Base-by-base conservation (phyloP, 306 rosid species). In the Vigna unguiculata region DNA sequence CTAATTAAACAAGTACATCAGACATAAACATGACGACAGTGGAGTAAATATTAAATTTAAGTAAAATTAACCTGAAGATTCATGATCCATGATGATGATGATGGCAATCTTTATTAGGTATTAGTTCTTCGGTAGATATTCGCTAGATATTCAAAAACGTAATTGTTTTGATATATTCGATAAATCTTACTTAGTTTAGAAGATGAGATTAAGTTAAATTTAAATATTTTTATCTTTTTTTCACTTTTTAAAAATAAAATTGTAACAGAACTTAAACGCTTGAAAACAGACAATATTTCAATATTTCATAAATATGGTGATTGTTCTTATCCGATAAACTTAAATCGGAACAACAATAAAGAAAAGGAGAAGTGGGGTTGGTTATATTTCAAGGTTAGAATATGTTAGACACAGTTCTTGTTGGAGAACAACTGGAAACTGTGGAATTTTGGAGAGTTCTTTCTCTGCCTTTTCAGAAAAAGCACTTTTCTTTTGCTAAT, bases 381-480 rank as follows among this genome's bases (percentile, higher is more conserved):
- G 81, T 82, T 84, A 78, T 57, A 41, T 48, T 65, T 78, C 62
- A 57, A 69, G 61, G 30, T 38, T 48, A 60, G 59, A 61, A 48
- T 51, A 51, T 71, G 62, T 80, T 62, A 71, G 53, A 83, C 32
- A 54, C 75, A 75, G 67, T 41, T 75, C 64, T 30, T 77, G 63
- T 80, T 88, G 90, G 88, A 85, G 54, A 87, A 74, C 90, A 87
- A 86, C 89, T 83, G 88, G 81, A 78, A 82, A 63, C 72, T 43
- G 65, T 67, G 68, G 77, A 71, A 70, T 63, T 75, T 75, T 47
- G 22, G 43, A 64, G 63, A 47, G 21, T 53, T 55, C 43, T 49
- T 53, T 55, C 43, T 49, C 13, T 55, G n/a, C 69, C 52, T 69
- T 85, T 74, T 59, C 13, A 60, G 11, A 74, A 40, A 78, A 68